Evolutionary conservation across 345 rosid genomes (phyloP), one percentile per base, ranked within the genome.

Genomic region (Melastoma malabathricum): DNA sequence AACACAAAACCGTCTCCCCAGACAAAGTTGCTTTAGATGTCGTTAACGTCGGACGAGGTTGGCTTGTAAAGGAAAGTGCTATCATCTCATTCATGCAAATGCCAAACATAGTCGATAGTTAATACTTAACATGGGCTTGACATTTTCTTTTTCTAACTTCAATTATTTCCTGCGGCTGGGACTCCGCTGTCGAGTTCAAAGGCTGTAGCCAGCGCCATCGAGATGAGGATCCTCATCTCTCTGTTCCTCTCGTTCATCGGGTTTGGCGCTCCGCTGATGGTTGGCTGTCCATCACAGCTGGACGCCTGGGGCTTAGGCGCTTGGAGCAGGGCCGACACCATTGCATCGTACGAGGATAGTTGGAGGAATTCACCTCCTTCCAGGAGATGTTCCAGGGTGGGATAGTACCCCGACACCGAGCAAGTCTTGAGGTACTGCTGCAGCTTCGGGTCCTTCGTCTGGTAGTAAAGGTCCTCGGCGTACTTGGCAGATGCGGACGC

Each of bases 201-300:
- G 38, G 55, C 44, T 17, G 62, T 50, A 34, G 39, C 43, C 12
- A 38, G 48, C 8, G 27, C n/a, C 62, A 59, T 59, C 6, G 56
- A 5, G 13, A 59, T 0, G 25, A 59, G 62, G 23, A 59, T 43
- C 55, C 49, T 59, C 62, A 49, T 27, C 49, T 59, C 54, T 8
- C 43, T 43, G 55, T 50, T 43, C 15, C 22, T 25, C 48, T 50
- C 52, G 18, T 27, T 18, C 10, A 56, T 6, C 10, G 51, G 44
- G 38, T 56, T 39, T 45, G 7, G 7, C 27, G 20, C 6, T 15
- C 44, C 46, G 18, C 18, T 17, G 44, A 27, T 25, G 54, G 17
- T 10, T 8, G 43, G 20, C 20, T 1, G 48, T 14, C 41, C 22
- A 13, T 45, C 18, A 31, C 2, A 3, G 38, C 38, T 31, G 2